These are phyloP conservation scores for Aspergillus kassunensis DNA, from an alignment of 495 filamentous ascomycete species.

Conservation along the genomic window DNA sequence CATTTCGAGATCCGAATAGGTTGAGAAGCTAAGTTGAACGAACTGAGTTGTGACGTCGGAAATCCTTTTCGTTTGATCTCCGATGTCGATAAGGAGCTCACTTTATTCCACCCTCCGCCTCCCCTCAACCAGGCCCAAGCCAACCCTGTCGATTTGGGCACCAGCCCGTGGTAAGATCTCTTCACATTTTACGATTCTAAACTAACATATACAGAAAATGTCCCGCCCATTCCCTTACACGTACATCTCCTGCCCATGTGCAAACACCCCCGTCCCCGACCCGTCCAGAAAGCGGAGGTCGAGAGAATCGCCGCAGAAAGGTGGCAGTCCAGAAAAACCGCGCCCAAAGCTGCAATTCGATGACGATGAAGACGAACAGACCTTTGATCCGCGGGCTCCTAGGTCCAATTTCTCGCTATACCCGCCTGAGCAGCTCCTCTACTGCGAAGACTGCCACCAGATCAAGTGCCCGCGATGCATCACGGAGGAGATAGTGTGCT, in stretches of 20 bases:
- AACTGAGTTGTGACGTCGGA: not conserved
- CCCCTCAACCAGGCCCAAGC: too few species aligned
- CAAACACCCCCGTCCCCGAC: slow-evolving; percentile 50
- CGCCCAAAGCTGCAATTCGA: slow-evolving; percentile 30
- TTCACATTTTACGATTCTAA: not conserved
- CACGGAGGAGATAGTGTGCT: slow-evolving; percentile 85
- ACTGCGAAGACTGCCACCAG: slow-evolving; percentile 94
- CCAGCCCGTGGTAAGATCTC: not conserved
- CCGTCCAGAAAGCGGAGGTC: slow-evolving; percentile 37
- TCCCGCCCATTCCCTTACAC: slow-evolving; percentile 79
- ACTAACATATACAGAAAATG: slow-evolving; percentile 43
- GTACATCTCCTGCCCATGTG: slow-evolving; percentile 89
- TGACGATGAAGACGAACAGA: slow-evolving; percentile 69
- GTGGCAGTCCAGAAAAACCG: slow-evolving; percentile 32
- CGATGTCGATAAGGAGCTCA: not conserved
- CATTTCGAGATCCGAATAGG: too few species aligned
- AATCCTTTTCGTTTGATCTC: not conserved
- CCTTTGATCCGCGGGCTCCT: slow-evolving; percentile 80
- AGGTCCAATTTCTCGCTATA: slow-evolving; percentile 87
- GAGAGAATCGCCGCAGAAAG: slow-evolving; percentile 37
- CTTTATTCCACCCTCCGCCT: too few species aligned
- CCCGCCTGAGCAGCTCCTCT: slow-evolving; percentile 89
- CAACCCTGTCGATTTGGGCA: not conserved
- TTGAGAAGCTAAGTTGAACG: too few species aligned
- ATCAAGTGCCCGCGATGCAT: slow-evolving; percentile 92